Base-by-base conservation (phyloP, 1,284 basidiomycete species). In the Volvariella volvacea region DNA sequence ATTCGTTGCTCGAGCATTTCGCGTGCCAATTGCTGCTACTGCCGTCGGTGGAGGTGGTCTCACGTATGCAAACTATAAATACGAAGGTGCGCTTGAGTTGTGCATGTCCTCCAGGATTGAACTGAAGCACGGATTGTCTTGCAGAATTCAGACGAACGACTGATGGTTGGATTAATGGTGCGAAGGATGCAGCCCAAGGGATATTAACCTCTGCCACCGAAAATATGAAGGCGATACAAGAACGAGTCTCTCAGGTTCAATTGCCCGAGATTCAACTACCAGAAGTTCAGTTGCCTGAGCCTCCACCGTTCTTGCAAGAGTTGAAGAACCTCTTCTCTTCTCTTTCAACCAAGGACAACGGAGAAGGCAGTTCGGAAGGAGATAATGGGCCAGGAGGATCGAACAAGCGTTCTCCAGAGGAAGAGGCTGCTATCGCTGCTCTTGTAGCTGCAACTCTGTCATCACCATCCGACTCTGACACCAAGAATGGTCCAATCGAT, bases 41-140 rank as follows among this genome's bases (percentile, higher is more conserved):
- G 89, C 89, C 0, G 78, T 92, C 17, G 91, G 92, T 9, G 92
- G 86, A 1, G 92, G 92, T n/a, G 85, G 89, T 0, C 68, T 93
- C 46, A 88, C 88, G 4, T 95, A 94, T 63, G 92, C 90, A 14
- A 92, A 92, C 60, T 94, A 92, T 70, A 92, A 91, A 67, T 83
- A 93, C 55, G 92, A 96, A 70, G 89, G 92, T 90, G 49, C 52
- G 79, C 64, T 17, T 21, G 4, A 21, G 19, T 32, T 34, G 19
- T 37, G 39, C 41, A 20, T 10, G 21, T 50, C 16, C 22, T 12
- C 32, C 14, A 15, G 20, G 47, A 21, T 45, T 25, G 48, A 19
- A 17, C 17, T 46, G 41, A 10, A 15, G 31, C 41, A 34, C 46
- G 43, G 25, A 41, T 33, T 22, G 12, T n/a, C 22, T 30, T 39